Conservation (phyloP, 2,329 filamentous ascomycete genomes). For the Drechslerella coelobrocha region DNA sequence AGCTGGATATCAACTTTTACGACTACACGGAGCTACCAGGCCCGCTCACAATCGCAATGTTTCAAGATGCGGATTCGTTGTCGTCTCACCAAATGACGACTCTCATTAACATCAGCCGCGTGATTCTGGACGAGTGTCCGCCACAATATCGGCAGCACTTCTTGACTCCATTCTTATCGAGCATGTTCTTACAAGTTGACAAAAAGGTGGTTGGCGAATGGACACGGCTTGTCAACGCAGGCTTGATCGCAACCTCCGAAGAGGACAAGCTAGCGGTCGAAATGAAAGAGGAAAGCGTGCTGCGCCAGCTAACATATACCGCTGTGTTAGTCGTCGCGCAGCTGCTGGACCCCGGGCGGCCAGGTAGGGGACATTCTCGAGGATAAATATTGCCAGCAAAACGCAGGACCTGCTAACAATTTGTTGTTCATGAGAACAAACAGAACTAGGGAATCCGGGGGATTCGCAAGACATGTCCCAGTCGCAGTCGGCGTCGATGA, state of each 20-base stretch:
- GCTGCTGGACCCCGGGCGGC: slow-evolving; percentile 76
- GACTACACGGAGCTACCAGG: slow-evolving; percentile 82
- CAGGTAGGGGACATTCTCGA: slow-evolving; percentile 64
- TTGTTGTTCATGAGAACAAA: neutral
- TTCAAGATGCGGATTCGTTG: slow-evolving; percentile 79
- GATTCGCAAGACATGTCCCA: slow-evolving; percentile 41
- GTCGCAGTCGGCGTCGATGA: slow-evolving; percentile 28
- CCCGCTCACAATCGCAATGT: slow-evolving; percentile 82
- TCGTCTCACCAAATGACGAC: slow-evolving; percentile 94
- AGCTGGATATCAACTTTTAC: slow-evolving; percentile 86
- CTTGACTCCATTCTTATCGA: slow-evolving; percentile 79
- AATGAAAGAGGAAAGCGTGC: slow-evolving; percentile 96
- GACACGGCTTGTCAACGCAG: slow-evolving; percentile 70
- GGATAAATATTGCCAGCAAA: neutral
- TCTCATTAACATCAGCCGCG: slow-evolving; percentile 85
- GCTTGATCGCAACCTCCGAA: slow-evolving; percentile 61
- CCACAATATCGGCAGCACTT: slow-evolving; percentile 78
- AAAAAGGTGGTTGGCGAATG: slow-evolving; percentile 86
- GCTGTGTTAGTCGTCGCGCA: slow-evolving; percentile 90
- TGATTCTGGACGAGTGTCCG: slow-evolving; percentile 91
- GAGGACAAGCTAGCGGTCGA: slow-evolving; percentile 86
- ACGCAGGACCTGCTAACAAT: neutral
- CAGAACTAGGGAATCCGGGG: slow-evolving; percentile 27
- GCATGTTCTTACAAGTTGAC: slow-evolving; percentile 85
- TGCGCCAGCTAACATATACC: slow-evolving; percentile 89